A percentile compares a stretch with the other conserved stretches of the same genome.
Evolutionary conservation across 139 green algal genomes (phyloP).

Genomic region (Chlorella sp.): DNA sequence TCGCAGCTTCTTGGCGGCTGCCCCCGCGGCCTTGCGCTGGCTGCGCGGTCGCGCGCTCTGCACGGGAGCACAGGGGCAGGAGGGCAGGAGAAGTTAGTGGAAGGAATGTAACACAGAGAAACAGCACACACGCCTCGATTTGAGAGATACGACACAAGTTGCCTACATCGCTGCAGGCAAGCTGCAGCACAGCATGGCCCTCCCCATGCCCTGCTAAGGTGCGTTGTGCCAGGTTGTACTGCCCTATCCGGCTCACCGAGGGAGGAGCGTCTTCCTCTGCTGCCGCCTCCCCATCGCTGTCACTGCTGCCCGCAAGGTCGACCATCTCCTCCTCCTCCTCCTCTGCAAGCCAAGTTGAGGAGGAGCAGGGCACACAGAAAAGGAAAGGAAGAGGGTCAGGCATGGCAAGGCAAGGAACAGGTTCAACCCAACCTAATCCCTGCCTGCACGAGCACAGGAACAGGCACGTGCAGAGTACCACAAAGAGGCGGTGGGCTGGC

Average conservation of each 20-base stretch:
- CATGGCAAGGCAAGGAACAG: not conserved
- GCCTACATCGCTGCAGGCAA: not conserved
- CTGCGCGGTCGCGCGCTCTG: conserved; percentile 25
- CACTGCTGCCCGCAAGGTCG: conserved; percentile 7
- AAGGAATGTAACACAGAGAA: not conserved
- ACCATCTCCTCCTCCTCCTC: not conserved
- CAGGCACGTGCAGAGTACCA: no score
- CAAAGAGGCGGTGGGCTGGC: no score
- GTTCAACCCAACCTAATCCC: not conserved
- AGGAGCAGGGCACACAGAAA: not conserved
- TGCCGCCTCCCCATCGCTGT: not conserved
- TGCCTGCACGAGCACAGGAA: no score
- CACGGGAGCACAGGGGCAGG: not conserved
- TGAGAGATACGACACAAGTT: not conserved
- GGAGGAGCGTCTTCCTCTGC: not conserved
- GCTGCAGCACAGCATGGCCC: not conserved
- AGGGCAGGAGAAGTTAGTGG: not conserved
- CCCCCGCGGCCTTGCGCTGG: conserved; percentile 28
- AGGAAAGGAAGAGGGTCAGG: not conserved
- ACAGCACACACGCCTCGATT: not conserved
- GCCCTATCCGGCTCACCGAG: not conserved
- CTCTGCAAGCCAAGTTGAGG: not conserved
- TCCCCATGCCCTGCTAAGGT: not conserved
- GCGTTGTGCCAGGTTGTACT: not conserved
- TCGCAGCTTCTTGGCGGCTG: conserved; percentile 22